Evolutionary conservation across 768 basidiomycete species (phyloP), one percentile per base, ranked within the genome.

Genomic region (Mycena vitilis): DNA sequence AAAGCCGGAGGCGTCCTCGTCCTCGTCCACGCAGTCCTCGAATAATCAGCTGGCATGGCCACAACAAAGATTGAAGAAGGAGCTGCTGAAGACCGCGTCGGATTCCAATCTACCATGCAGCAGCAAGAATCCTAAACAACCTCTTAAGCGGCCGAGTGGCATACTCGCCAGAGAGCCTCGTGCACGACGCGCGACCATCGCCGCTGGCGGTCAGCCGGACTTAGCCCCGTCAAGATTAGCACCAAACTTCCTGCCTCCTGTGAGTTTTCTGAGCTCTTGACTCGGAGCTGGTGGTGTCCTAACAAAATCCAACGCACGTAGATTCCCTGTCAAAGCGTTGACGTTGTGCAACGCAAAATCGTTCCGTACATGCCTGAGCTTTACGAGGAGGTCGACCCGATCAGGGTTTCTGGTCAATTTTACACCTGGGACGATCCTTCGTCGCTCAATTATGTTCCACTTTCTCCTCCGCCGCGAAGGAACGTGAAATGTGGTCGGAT

Each of bases 371-470:
- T 63, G 51, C 67, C 67, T 36, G 67, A 68, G 30, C 45, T 68
- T 13, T 68, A 59, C 61, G 67, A 68, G 45, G 67, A 68, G 49
- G 67, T 63, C 9, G 62, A 63, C 25, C 67, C 67, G 1, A 59
- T 63, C 61, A 30, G 67, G 8, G 7, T 53, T 13, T 20, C 18
- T 5, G 68, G 68, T 7, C 16, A 15, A 23, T 42, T 69, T 18
- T 69, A 64, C 40, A 59, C 68, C 20, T 69, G 68, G 68, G 62
- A 69, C 2, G 63, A 69, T 51, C 63, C 63, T 10, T 45, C 57
- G 0, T 44, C 45, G 58, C 59, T 69, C 22, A 23, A 65, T 22
- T 69, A 69, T 45, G 58, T 60, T 37, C 63, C 68, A 9, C 59
- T 69, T 11, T 63, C 57, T 22, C 68, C 63, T 11, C 63, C 68